Conservation (phyloP, 2,329 filamentous ascomycete species). For the Polychaeton citri region DNA sequence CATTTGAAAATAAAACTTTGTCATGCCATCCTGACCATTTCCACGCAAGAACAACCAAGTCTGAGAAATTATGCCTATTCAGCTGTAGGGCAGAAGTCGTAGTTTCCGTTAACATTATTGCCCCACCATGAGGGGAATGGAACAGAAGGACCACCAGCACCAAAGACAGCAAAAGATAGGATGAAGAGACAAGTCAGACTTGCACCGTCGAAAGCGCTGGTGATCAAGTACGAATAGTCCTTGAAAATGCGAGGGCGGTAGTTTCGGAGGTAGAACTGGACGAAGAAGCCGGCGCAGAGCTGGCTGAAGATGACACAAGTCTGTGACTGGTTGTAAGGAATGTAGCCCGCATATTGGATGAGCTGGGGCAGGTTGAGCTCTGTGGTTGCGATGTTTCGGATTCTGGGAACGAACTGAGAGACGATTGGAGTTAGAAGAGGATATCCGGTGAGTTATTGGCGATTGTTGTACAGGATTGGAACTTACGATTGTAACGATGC, state of each 20-base stretch:
- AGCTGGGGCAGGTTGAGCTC: slow-evolving; percentile 42
- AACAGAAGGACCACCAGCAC: slow-evolving; percentile 19
- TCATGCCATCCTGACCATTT: no score
- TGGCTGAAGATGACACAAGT: slow-evolving; percentile 42
- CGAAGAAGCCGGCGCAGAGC: slow-evolving; percentile 30
- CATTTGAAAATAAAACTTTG: no score
- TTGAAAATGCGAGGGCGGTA: slow-evolving; percentile 39
- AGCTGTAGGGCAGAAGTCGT: slow-evolving; percentile 33
- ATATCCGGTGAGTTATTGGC: neutral
- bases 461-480: neutral
- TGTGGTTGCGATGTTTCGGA: slow-evolving; percentile 17
- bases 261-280: slow-evolving; percentile 41
- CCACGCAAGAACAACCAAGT: no score
- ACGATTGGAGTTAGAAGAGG: neutral
- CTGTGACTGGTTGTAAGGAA: slow-evolving; percentile 42
- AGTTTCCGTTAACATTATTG: slow-evolving; percentile 36
- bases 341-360: slow-evolving; percentile 41
- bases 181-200: slow-evolving; percentile 37
- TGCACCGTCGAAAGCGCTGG: slow-evolving; percentile 41
- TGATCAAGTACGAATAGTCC: slow-evolving; percentile 41
- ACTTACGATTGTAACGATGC: slow-evolving; percentile 27
- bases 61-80: slow-evolving; percentile 1
- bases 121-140: slow-evolving; percentile 44
- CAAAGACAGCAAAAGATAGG: slow-evolving; percentile 44
- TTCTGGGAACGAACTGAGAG: slow-evolving; percentile 33